These are phyloP conservation scores for Fusarium sp. DNA, from an alignment of 2,329 filamentous ascomycete genomes.

Conservation along the genomic window DNA sequence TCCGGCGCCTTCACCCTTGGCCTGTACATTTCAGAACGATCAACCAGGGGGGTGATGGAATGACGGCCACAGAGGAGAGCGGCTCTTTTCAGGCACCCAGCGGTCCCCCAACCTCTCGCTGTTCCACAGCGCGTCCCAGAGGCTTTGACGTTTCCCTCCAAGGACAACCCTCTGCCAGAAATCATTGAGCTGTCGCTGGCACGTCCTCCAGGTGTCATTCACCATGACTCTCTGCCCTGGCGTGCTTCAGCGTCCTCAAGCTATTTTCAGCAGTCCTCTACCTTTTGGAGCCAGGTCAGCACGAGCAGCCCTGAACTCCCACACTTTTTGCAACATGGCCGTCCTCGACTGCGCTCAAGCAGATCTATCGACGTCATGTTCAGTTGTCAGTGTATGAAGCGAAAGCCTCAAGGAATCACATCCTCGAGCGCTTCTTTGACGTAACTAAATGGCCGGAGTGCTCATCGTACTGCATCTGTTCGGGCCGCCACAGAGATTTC, in stretches of 20 bases:
- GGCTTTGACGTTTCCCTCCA: not conserved
- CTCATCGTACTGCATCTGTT: not conserved
- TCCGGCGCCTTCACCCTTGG: constrained; percentile 45
- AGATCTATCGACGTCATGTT: not conserved
- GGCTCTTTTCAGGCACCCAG: constrained; percentile 34
- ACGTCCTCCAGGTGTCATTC: not conserved
- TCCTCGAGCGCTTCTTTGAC: not conserved
- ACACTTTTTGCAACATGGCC: constrained; percentile 10
- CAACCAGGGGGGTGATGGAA: constrained; percentile 26
- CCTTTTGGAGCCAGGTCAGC: not conserved
- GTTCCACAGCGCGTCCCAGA: constrained; percentile 9
- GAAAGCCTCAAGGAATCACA: not conserved
- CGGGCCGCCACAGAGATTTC: not conserved
- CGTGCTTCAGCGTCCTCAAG: not conserved
- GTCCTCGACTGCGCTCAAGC: not conserved
- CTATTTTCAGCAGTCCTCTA: not conserved
- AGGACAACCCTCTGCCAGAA: not conserved
- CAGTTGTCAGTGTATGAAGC: not conserved
- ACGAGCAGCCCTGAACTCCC: not conserved
- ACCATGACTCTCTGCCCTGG: not conserved
- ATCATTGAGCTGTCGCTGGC: not conserved
- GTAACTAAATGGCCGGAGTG: not conserved
- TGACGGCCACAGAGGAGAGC: constrained; percentile 25
- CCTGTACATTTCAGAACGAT: constrained; percentile 46
- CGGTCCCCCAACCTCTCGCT: constrained; percentile 25